Evolutionary conservation across 2,329 filamentous ascomycete species (phyloP).

Genomic region (Curvularia spicifera): DNA sequence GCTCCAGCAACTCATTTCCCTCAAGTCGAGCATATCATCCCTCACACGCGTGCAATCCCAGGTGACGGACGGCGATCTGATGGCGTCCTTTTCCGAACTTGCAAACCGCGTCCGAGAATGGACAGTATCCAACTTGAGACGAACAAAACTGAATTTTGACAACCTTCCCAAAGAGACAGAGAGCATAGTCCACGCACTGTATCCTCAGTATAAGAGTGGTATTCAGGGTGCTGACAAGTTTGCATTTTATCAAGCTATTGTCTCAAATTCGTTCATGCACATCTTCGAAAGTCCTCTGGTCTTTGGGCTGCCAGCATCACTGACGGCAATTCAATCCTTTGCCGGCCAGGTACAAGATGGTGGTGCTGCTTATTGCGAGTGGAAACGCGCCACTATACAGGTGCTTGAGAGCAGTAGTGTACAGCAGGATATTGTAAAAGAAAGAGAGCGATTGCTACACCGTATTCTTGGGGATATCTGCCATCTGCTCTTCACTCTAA

Average conservation of each 20-base stretch:
- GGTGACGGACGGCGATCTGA: constrained; percentile 70
- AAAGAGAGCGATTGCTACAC: constrained; percentile 24
- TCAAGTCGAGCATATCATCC: constrained; percentile 75
- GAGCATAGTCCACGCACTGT: constrained; percentile 25
- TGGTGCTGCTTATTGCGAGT: constrained; percentile 33
- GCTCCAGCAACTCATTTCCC: constrained; percentile 66
- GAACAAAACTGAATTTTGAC: constrained; percentile 58
- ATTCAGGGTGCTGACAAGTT: constrained; percentile 33
- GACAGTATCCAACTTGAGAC: constrained; percentile 73
- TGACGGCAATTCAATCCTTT: constrained; percentile 27
- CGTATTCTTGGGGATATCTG: constrained; percentile 27
- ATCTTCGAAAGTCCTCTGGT: constrained; percentile 37
- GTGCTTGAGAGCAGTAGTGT: constrained; percentile 29
- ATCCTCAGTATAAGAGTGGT: constrained; percentile 21
- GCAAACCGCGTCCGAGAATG: constrained; percentile 76
- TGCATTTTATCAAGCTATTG: constrained; percentile 42
- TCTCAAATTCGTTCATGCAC: constrained; percentile 34
- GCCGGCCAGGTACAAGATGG: constrained; percentile 26
- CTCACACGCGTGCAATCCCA: constrained; percentile 68
- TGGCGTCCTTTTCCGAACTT: constrained; percentile 65
- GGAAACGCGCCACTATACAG: constrained; percentile 41
- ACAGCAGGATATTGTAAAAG: constrained; percentile 17
- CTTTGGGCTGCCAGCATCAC: constrained; percentile 33
- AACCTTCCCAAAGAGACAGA: constrained; percentile 27
- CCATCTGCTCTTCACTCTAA: constrained; percentile 34